phyloP scores from a whole-genome alignment of 1,284 basidiomycete genomes.

The Cryptococcus sp. region DNA sequence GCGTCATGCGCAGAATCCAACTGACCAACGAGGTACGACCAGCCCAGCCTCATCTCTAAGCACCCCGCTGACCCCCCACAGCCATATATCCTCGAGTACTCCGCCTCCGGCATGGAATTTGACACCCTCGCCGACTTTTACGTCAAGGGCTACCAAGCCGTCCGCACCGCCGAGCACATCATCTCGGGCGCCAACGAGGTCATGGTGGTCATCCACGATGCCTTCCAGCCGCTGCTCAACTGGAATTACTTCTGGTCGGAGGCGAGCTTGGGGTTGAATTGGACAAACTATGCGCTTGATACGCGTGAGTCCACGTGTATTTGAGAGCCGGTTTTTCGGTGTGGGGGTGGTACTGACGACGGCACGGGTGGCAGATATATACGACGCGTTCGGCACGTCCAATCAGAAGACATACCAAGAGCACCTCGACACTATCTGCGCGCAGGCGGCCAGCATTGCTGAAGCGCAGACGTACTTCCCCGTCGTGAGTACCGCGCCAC shows the following conservation, averaged over 20 bases:
- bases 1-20: constrained; percentile 55
- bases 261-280: constrained; percentile 23
- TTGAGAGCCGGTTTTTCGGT: too few relatives aligned
- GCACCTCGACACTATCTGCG: constrained; percentile 37
- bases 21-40: constrained; percentile 33
- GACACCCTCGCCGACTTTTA: constrained; percentile 32
- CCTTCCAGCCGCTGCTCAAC: constrained; percentile 36
- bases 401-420: constrained; percentile 25
- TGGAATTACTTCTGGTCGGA: constrained; percentile 39
- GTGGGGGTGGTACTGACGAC: background rate
- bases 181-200: constrained; percentile 26
- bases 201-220: constrained; percentile 45
- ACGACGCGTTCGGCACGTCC: constrained; percentile 34
- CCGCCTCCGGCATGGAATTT: constrained; percentile 26
- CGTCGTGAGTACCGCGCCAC: constrained; percentile 9
- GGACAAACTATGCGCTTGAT: constrained; percentile 41
- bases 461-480: constrained; percentile 28
- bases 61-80: background rate
- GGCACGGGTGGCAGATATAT: constrained; percentile 25
- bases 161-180: constrained; percentile 32
- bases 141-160: constrained; percentile 33
- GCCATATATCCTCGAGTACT: constrained; percentile 32
- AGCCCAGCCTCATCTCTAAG: background rate
- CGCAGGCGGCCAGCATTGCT: constrained; percentile 16
- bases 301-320: constrained; percentile 26